These are phyloP conservation scores for Nigrospora osmanthi DNA, from an alignment of 2,329 filamentous ascomycete species.

Conservation along the genomic window DNA sequence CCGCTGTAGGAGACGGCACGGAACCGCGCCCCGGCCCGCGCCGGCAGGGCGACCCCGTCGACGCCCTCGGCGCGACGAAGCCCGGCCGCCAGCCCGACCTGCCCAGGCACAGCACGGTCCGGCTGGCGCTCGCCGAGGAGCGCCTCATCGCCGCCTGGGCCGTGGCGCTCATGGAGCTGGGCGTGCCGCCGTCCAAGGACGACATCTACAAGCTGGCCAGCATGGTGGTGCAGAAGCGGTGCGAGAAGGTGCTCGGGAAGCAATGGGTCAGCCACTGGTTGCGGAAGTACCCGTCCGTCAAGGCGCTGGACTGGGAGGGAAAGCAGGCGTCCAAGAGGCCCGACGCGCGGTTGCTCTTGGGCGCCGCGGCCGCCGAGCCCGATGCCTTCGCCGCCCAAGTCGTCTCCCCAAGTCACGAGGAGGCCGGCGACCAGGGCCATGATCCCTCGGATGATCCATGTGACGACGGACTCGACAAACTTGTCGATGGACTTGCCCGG, in stretches of 20 bases:
- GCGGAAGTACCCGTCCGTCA: slow-evolving; percentile 12
- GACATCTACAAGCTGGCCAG: slow-evolving; percentile 14
- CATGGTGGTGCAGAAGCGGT: slow-evolving; percentile 11
- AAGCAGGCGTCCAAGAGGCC: no score
- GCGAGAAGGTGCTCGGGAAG: slow-evolving; percentile 12
- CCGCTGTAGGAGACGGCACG: slow-evolving; percentile 9
- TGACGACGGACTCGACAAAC: no score
- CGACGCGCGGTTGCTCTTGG: no score
- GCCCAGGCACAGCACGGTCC: slow-evolving; percentile 12
- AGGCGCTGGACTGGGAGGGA: slow-evolving; percentile 1
- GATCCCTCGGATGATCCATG: no score
- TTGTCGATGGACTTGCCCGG: no score
- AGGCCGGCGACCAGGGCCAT: no score
- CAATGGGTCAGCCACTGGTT: slow-evolving; percentile 19
- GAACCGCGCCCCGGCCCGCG: slow-evolving; percentile 9
- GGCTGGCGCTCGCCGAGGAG: slow-evolving; percentile 14
- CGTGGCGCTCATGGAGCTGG: slow-evolving; percentile 10
- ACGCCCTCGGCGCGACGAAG: slow-evolving; percentile 13
- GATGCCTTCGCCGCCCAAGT: no score
- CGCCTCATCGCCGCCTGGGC: slow-evolving; percentile 17
- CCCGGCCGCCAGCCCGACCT: slow-evolving; percentile 9
- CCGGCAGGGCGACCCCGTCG: slow-evolving; percentile 15
- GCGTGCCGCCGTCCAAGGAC: slow-evolving; percentile 14
- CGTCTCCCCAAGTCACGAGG: no score
- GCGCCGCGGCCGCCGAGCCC: no score